These are phyloP conservation scores for Spencermartinsiella ligniputridi DNA, from an alignment of 1,139 yeast species.

Conservation along the genomic window DNA sequence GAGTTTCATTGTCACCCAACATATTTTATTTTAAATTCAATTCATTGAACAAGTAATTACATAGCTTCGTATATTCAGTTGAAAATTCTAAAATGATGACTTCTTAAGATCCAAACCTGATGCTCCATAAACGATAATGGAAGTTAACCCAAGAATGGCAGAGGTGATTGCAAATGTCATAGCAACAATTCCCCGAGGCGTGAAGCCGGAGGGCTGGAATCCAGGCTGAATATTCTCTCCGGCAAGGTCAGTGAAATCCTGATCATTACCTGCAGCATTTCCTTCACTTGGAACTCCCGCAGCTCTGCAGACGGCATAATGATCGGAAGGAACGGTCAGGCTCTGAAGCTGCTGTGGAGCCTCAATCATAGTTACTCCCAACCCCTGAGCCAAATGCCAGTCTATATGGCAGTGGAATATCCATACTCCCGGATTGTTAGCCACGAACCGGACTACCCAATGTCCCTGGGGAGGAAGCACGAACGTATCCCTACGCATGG, in stretches of 20 bases:
- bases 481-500: conserved; percentile 66
- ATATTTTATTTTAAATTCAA: neutral
- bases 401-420: conserved; percentile 92
- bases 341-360: conserved; percentile 59
- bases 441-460: conserved; percentile 58
- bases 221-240: conserved; percentile 65
- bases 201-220: conserved; percentile 74
- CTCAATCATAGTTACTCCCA: conserved; percentile 63
- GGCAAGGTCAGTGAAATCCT: conserved; percentile 53
- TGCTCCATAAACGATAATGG: conserved; percentile 69
- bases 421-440: conserved; percentile 90
- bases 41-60: neutral
- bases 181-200: conserved; percentile 81
- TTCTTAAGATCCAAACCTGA: conserved; percentile 1
- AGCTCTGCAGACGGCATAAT: conserved; percentile 52
- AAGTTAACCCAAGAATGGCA: conserved; percentile 68
- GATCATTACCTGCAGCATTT: conserved; percentile 77
- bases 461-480: conserved; percentile 63
- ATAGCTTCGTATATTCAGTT: neutral
- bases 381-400: conserved; percentile 91
- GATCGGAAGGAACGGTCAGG: conserved; percentile 47
- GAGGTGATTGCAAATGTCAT: conserved; percentile 67
- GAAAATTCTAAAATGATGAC: neutral
- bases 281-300: conserved; percentile 50
- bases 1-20: too few relatives aligned